Evolutionary conservation across 257 asterid species (phyloP).

Genomic region (Ballota nigra): DNA sequence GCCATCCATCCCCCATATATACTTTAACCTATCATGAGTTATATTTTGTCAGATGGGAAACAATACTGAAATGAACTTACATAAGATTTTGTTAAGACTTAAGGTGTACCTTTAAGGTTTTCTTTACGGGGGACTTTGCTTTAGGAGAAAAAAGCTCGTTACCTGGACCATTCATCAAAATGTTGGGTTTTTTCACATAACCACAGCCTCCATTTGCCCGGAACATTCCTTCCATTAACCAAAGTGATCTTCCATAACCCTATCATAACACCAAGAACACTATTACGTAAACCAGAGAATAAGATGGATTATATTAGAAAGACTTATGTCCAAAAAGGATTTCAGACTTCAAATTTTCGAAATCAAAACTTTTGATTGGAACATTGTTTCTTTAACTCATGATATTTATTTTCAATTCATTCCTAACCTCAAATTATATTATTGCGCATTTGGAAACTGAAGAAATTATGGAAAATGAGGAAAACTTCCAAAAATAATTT

Average conservation of each 20-base stretch:
- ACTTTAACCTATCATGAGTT: slow-evolving; percentile 57
- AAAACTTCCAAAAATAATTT: neutral
- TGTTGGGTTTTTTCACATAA: slow-evolving; percentile 74
- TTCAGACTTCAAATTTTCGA: neutral
- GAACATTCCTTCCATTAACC: slow-evolving; percentile 93
- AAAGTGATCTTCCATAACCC: slow-evolving; percentile 84
- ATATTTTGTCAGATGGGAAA: slow-evolving; percentile 10
- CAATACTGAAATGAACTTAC: slow-evolving; percentile 2
- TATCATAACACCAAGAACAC: slow-evolving; percentile 17
- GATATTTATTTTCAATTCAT: no score
- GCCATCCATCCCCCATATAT: slow-evolving; percentile 97
- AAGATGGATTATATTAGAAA: neutral
- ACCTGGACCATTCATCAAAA: slow-evolving; percentile 52
- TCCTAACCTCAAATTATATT: no score
- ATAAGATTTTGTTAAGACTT: neutral
- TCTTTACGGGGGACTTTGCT: slow-evolving; percentile 49
- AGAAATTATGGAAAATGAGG: neutral
- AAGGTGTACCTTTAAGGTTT: slow-evolving; percentile 52
- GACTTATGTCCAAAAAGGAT: neutral
- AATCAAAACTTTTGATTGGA: no score
- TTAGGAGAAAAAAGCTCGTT: slow-evolving; percentile 52
- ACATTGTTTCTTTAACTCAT: no score
- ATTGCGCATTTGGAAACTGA: no score
- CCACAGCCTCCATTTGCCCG: slow-evolving; percentile 82
- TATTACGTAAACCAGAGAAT: neutral